A percentile compares a stretch with the other conserved stretches of the same genome.
Conservation (phyloP, 2,329 filamentous ascomycete genomes). For the Pestalotiopsis sp. region DNA sequence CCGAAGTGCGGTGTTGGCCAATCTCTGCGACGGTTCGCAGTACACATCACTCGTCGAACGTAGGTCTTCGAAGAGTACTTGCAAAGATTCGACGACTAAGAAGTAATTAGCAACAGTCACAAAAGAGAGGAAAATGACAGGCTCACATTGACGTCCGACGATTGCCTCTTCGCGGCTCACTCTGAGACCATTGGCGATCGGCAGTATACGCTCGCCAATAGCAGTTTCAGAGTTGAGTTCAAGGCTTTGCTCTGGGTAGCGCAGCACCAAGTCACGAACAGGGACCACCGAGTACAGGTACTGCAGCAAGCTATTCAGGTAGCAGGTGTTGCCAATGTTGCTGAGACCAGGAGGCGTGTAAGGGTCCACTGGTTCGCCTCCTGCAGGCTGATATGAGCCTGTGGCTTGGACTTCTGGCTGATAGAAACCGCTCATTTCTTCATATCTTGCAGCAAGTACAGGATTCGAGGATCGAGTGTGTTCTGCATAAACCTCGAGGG, state of each 20-base stretch:
- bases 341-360: constrained; percentile 81
- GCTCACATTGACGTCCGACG: constrained; percentile 75
- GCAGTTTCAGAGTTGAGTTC: constrained; percentile 67
- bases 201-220: constrained; percentile 67
- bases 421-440: constrained; percentile 27
- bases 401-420: constrained; percentile 12
- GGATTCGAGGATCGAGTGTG: constrained; percentile 23
- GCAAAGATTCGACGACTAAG: constrained; percentile 75
- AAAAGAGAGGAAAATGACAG: background rate
- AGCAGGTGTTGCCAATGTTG: constrained; percentile 98
- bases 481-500: constrained; percentile 30
- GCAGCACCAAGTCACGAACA: constrained; percentile 77
- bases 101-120: constrained; percentile 15
- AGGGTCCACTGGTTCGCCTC: constrained; percentile 29
- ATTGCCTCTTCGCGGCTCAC: constrained; percentile 57
- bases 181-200: constrained; percentile 49
- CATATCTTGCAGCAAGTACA: constrained; percentile 25
- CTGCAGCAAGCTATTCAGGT: constrained; percentile 93
- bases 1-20: constrained; percentile 80
- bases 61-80: constrained; percentile 70
- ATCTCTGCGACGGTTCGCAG: constrained; percentile 72
- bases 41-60: constrained; percentile 63
- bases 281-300: constrained; percentile 90
- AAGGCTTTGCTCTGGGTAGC: constrained; percentile 73
- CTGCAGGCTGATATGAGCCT: background rate